Conservation (phyloP, 371 early-diverging fungal genomes). For the Rhizopus microsporus region DNA sequence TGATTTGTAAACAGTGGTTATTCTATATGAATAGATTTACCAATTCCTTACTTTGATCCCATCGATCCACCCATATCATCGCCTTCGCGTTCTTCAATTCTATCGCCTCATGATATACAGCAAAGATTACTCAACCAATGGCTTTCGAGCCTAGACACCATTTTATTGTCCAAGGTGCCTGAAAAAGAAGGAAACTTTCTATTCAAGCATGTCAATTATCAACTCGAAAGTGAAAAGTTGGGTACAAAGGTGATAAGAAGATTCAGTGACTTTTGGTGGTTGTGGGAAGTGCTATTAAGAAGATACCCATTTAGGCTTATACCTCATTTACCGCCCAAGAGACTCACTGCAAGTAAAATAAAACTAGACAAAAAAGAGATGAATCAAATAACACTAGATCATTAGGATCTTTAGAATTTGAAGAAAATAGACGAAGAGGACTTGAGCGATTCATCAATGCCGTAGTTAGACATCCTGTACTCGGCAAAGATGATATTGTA, state of each 20-base stretch:
- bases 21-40: conserved; percentile 26
- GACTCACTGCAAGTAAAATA: conserved; percentile 52
- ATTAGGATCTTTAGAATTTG: conserved; percentile 36
- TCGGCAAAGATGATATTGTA: conserved; percentile 68
- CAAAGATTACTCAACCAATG: conserved; percentile 27
- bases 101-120: neutral
- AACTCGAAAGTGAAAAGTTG: conserved; percentile 67
- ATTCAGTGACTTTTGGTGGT: conserved; percentile 88
- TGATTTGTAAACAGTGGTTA: too few species aligned
- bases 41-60: conserved; percentile 22
- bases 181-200: conserved; percentile 73
- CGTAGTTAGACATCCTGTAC: conserved; percentile 73
- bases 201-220: conserved; percentile 84
- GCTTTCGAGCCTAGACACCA: conserved; percentile 49
- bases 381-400: too few species aligned
- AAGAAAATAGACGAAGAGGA: conserved; percentile 73
- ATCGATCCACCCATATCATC: neutral
- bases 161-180: conserved; percentile 55
- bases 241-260: conserved; percentile 69
- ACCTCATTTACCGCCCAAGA: conserved; percentile 70
- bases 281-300: conserved; percentile 69
- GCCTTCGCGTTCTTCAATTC: neutral
- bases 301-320: conserved; percentile 78
- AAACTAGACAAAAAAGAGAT: conserved; percentile 2
- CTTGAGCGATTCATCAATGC: conserved; percentile 74